These are phyloP conservation scores for Penicillium sp. DNA, from an alignment of 2,329 filamentous ascomycete species.

Conservation along the genomic window DNA sequence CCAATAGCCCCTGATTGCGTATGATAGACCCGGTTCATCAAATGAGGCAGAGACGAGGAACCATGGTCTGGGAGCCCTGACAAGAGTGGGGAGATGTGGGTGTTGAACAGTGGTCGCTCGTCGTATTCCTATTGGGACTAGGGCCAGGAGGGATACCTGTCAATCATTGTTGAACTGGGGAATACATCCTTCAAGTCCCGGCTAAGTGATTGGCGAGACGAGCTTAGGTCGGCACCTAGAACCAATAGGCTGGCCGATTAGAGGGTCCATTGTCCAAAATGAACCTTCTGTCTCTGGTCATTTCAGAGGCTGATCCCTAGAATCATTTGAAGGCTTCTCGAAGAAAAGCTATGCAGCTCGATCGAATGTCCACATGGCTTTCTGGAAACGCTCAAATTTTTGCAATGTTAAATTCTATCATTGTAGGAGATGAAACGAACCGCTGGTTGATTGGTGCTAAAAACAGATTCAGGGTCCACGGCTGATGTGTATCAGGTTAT, in stretches of 20 bases:
- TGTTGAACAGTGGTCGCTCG: slow-evolving; percentile 12
- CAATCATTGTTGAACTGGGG: slow-evolving; percentile 31
- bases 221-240: slow-evolving; percentile 19
- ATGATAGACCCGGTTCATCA: slow-evolving; percentile 27
- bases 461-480: slow-evolving; percentile 32
- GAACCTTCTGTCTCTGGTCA: slow-evolving; percentile 24
- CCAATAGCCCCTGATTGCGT: slow-evolving; percentile 28
- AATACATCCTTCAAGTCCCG: slow-evolving; percentile 16
- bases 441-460: slow-evolving; percentile 24
- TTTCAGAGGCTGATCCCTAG: slow-evolving; percentile 21
- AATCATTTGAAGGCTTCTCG: slow-evolving; percentile 20
- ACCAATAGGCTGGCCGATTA: slow-evolving; percentile 23
- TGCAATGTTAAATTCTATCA: neutral
- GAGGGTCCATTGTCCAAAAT: slow-evolving; percentile 17
- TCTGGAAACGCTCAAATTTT: slow-evolving; percentile 10
- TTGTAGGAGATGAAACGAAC: slow-evolving; percentile 18
- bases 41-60: slow-evolving; percentile 25
- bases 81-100: slow-evolving; percentile 24
- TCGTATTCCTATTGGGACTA: slow-evolving; percentile 15
- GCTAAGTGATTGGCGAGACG: slow-evolving; percentile 23
- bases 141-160: slow-evolving; percentile 19
- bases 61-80: slow-evolving; percentile 30
- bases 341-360: slow-evolving; percentile 11
- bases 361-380: slow-evolving; percentile 6
- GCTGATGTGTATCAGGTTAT: slow-evolving; percentile 17